Evolutionary conservation across 2,329 filamentous ascomycete genomes (phyloP).

Genomic region (Epichloe glyceriae): DNA sequence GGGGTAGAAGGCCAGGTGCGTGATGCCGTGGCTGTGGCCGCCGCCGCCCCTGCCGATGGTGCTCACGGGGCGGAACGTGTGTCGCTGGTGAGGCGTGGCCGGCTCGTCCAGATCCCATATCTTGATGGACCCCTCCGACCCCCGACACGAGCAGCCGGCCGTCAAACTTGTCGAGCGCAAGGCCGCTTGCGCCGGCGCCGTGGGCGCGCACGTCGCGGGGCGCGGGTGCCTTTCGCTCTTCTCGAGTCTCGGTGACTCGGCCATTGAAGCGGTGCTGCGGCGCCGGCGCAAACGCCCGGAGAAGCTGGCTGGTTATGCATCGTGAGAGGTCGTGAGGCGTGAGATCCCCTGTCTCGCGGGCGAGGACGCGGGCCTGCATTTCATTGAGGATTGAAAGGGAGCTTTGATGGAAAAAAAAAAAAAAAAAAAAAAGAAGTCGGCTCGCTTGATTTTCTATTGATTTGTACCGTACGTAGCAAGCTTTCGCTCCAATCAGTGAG

Average conservation of each 20-base stretch:
- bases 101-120: conserved; percentile 73
- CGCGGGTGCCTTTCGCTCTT: too few species aligned
- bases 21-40: conserved; percentile 57
- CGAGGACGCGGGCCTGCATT: conserved; percentile 68
- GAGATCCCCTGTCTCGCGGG: conserved; percentile 60
- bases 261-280: conserved; percentile 60
- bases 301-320: conserved; percentile 50
- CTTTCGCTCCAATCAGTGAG: neutral
- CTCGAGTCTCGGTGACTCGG: conserved; percentile 11
- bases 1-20: conserved; percentile 64
- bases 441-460: too few species aligned
- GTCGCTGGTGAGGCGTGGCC: conserved; percentile 28
- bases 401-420: neutral
- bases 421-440: too few species aligned
- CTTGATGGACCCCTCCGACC: conserved; percentile 70
- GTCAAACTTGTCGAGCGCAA: conserved; percentile 73
- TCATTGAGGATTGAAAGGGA: conserved; percentile 17
- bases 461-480: too few species aligned
- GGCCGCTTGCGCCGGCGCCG: conserved; percentile 61
- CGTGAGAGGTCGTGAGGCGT: conserved; percentile 50
- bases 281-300: conserved; percentile 56
- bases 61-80: conserved; percentile 41
- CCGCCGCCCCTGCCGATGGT: conserved; percentile 23
- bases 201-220: conserved; percentile 48
- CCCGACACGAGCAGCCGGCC: conserved; percentile 68